Conservation (phyloP, 192 early-diverging fungal genomes). For the Backusella parvicylindrica region DNA sequence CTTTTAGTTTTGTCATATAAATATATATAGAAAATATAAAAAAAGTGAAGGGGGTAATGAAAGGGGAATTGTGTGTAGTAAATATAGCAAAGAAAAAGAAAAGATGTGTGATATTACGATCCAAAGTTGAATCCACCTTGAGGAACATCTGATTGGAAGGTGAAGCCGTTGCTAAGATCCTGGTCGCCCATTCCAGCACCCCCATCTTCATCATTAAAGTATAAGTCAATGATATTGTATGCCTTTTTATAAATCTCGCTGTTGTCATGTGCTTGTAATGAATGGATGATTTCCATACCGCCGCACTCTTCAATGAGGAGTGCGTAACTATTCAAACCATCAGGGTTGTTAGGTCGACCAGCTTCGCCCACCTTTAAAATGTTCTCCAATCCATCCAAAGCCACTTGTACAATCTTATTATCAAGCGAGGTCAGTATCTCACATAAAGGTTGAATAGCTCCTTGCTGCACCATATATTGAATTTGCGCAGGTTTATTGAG, state of each 20-base stretch:
- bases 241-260: slow-evolving; percentile 97
- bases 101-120: background rate
- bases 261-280: slow-evolving; percentile 93
- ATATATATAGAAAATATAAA: too few species aligned
- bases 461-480: slow-evolving; percentile 87
- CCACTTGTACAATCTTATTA: slow-evolving; percentile 95
- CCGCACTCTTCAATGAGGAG: slow-evolving; percentile 89
- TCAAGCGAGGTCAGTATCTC: slow-evolving; percentile 89
- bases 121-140: slow-evolving; percentile 85
- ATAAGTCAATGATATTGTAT: slow-evolving; percentile 93
- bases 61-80: too few species aligned
- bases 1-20: too few species aligned
- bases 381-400: slow-evolving; percentile 97
- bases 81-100: background rate
- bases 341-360: slow-evolving; percentile 59
- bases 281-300: slow-evolving; percentile 95
- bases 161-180: slow-evolving; percentile 80
- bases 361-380: slow-evolving; percentile 94
- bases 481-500: slow-evolving; percentile 91
- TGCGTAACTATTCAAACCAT: slow-evolving; percentile 82
- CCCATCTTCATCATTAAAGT: slow-evolving; percentile 86
- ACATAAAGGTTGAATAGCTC: slow-evolving; percentile 93
- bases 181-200: slow-evolving; percentile 66
- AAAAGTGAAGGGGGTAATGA: background rate
- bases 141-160: slow-evolving; percentile 66